Percentiles rank a stretch among this genome's conserved stretches.
phyloP scores from a whole-genome alignment of 805 yeast genomes.

The Clavispora vitiphila region DNA sequence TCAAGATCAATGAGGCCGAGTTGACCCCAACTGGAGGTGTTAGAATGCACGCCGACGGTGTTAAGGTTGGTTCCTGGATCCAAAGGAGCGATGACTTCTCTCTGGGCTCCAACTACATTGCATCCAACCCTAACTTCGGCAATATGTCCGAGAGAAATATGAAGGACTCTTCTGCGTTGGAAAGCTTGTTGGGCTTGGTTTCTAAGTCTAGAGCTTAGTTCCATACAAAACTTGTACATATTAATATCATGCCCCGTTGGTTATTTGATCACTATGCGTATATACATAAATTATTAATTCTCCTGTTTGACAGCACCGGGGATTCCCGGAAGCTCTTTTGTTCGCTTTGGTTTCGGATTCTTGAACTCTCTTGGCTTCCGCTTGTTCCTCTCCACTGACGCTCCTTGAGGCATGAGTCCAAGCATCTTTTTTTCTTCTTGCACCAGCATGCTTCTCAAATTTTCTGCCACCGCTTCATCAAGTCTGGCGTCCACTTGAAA shows the following conservation, averaged over 20 bases:
- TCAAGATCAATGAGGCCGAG: slow-evolving; percentile 34
- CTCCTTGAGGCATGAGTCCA: slow-evolving; percentile 23
- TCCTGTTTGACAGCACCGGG: not conserved
- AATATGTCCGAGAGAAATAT: slow-evolving; percentile 31
- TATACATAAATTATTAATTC: not conserved
- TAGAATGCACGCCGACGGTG: slow-evolving; percentile 36
- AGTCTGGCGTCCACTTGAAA: slow-evolving; percentile 73
- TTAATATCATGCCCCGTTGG: not conserved
- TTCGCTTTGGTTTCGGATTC: slow-evolving; percentile 15
- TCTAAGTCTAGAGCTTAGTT: slow-evolving; percentile 12
- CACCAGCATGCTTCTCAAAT: slow-evolving; percentile 51
- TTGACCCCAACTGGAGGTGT: slow-evolving; percentile 35
- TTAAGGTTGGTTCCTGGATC: slow-evolving; percentile 39
- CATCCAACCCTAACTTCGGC: slow-evolving; percentile 29
- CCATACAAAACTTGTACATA: not conserved
- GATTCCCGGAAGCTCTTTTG: slow-evolving; percentile 8
- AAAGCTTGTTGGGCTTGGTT: slow-evolving; percentile 16
- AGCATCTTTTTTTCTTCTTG: slow-evolving; percentile 47
- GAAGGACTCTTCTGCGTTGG: slow-evolving; percentile 17
- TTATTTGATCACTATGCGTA: not conserved
- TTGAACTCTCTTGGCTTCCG: slow-evolving; percentile 27
- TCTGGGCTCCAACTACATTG: slow-evolving; percentile 19
- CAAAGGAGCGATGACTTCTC: slow-evolving; percentile 17
- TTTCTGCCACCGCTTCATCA: slow-evolving; percentile 64
- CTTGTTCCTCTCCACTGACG: slow-evolving; percentile 21